Percentiles rank a stretch among this genome's conserved stretches.
Evolutionary conservation across 169 alveolate species (phyloP).

Genomic region (Cryptosporidium meleagridis): DNA sequence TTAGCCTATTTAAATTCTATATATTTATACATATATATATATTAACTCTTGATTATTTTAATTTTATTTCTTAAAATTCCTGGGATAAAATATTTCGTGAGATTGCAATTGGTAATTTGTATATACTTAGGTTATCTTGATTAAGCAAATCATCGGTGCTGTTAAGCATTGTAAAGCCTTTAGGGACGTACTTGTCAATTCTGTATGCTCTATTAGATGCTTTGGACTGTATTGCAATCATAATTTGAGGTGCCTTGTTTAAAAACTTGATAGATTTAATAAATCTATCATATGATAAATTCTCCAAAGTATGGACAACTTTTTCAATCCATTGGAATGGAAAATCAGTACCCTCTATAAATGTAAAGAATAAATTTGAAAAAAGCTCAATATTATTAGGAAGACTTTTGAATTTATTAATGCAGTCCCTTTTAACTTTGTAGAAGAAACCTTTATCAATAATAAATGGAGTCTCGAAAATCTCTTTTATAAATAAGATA

Average conservation of each 20-base stretch:
- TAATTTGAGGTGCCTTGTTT: slow-evolving; percentile 32
- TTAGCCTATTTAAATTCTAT: not conserved
- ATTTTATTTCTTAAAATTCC: not conserved
- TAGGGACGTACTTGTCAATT: slow-evolving; percentile 47
- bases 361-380: slow-evolving; percentile 13
- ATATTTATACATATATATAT: too few species aligned
- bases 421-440: slow-evolving; percentile 25
- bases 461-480: slow-evolving; percentile 27
- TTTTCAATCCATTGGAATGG: slow-evolving; percentile 60
- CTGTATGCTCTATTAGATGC: slow-evolving; percentile 9
- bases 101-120: slow-evolving; percentile 36
- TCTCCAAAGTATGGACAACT: slow-evolving; percentile 37
- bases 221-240: slow-evolving; percentile 50
- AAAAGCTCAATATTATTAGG: slow-evolving; percentile 37
- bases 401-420: slow-evolving; percentile 19
- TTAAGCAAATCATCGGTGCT: slow-evolving; percentile 30
- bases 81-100: slow-evolving; percentile 29
- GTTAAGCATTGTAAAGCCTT: slow-evolving; percentile 24
- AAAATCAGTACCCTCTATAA: slow-evolving; percentile 28
- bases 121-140: slow-evolving; percentile 41
- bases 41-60: not conserved
- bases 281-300: slow-evolving; percentile 6
- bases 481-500: not conserved
- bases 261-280: slow-evolving; percentile 5
- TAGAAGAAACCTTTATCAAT: slow-evolving; percentile 31